Evolutionary conservation across 1,139 yeast species (phyloP).

Genomic region (Candida tropicalis): DNA sequence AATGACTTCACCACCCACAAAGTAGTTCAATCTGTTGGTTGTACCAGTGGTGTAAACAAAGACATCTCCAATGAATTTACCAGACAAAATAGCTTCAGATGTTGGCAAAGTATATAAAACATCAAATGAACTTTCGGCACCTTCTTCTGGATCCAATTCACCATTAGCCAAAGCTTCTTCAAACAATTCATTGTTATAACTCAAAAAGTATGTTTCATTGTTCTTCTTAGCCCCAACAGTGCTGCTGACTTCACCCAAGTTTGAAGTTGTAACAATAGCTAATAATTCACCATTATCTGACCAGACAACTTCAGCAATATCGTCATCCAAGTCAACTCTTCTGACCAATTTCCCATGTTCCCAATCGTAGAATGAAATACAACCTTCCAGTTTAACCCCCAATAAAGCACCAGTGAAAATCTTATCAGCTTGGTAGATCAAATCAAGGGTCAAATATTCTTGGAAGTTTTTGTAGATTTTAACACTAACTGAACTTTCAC

Average conservation of each 20-base stretch:
- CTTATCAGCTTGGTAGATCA: slow-evolving; percentile 76
- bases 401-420: slow-evolving; percentile 85
- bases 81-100: slow-evolving; percentile 77
- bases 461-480: slow-evolving; percentile 82
- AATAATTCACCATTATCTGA: slow-evolving; percentile 91
- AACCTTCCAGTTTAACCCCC: slow-evolving; percentile 80
- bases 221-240: slow-evolving; percentile 29
- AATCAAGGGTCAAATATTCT: slow-evolving; percentile 67
- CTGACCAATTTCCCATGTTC: slow-evolving; percentile 81
- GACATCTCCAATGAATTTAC: slow-evolving; percentile 97
- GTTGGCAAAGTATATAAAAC: slow-evolving; percentile 76
- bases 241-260: slow-evolving; percentile 24
- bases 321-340: slow-evolving; percentile 74
- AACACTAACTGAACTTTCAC: slow-evolving; percentile 68
- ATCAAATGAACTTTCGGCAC: slow-evolving; percentile 84
- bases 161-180: slow-evolving; percentile 63
- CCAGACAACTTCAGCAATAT: slow-evolving; percentile 84
- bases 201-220: slow-evolving; percentile 79
- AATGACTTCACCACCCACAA: slow-evolving; percentile 92
- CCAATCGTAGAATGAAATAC: slow-evolving; percentile 92
- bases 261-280: slow-evolving; percentile 64
- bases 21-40: slow-evolving; percentile 86
- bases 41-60: slow-evolving; percentile 82
- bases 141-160: slow-evolving; percentile 75
- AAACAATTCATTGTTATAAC: slow-evolving; percentile 69